A percentile compares a stretch with the other conserved stretches of the same genome.
phyloP scores from a whole-genome alignment of 345 rosid genomes.

The Psidium friedrichsthalianum region DNA sequence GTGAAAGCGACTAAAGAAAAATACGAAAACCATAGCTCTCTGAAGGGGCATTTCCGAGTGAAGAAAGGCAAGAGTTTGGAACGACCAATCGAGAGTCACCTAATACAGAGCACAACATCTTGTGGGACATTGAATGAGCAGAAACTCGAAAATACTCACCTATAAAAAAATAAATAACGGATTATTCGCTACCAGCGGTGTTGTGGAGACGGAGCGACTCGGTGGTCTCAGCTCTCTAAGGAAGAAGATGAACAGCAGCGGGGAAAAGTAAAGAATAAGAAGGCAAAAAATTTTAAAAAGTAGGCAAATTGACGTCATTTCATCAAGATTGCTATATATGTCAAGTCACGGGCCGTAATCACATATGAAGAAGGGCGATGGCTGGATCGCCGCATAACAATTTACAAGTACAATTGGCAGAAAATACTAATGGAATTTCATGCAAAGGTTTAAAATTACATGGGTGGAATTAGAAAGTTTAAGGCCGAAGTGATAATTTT shows the following conservation, averaged over 20 bases:
- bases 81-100: fast-evolving
- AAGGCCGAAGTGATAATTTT: background rate
- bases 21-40: too few species aligned
- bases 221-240: too few species aligned
- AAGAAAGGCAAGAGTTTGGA: background rate
- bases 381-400: fast-evolving
- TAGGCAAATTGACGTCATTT: background rate
- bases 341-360: fast-evolving
- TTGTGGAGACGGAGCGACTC: fast-evolving
- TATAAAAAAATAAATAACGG: background rate
- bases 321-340: background rate
- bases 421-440: background rate
- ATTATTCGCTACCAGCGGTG: background rate
- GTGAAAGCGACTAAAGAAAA: too few species aligned
- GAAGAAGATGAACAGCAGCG: too few species aligned
- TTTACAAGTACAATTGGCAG: fast-evolving
- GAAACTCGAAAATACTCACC: fast-evolving
- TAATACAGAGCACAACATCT: background rate
- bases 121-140: background rate
- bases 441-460: fast-evolving
- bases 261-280: too few species aligned
- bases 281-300: background rate
- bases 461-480: background rate
- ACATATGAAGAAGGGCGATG: fast-evolving
- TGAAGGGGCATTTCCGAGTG: too few species aligned